phyloP scores from a whole-genome alignment of 2,329 filamentous ascomycete species.

The Botrytis galanthina region DNA sequence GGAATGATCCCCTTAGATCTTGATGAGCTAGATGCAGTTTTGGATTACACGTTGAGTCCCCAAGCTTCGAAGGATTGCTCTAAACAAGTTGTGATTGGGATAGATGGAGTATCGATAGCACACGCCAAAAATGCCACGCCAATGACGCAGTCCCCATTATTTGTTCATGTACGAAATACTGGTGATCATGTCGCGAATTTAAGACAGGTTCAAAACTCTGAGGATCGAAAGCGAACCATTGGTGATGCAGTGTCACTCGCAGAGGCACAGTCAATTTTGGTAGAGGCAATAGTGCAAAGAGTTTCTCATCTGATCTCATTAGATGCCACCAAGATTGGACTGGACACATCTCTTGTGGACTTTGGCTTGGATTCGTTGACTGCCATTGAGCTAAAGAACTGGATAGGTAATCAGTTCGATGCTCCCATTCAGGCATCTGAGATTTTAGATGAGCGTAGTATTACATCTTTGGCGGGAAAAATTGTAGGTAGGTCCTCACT shows the following conservation, averaged over 20 bases:
- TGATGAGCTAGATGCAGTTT: not conserved
- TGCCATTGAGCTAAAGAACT: slow-evolving; percentile 21
- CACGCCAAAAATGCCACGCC: not conserved
- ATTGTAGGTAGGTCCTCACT: not conserved
- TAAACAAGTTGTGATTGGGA: not conserved
- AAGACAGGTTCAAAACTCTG: not conserved
- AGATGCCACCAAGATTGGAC: not conserved
- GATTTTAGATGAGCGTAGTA: not conserved
- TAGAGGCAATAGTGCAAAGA: not conserved
- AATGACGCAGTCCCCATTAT: not conserved
- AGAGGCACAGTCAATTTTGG: not conserved
- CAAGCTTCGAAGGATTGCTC: not conserved
- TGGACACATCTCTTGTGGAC: slow-evolving; percentile 40
- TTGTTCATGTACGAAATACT: not conserved
- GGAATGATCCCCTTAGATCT: not conserved
- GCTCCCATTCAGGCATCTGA: slow-evolving; percentile 9
- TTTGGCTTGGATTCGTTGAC: slow-evolving; percentile 32
- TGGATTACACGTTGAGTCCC: not conserved
- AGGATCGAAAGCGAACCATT: not conserved
- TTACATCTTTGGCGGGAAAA: not conserved
- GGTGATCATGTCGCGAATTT: not conserved
- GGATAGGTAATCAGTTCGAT: slow-evolving; percentile 41
- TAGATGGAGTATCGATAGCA: not conserved
- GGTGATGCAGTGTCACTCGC: not conserved
- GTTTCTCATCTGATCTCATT: not conserved